Evolutionary conservation across 2,329 filamentous ascomycete genomes (phyloP), one percentile per base, ranked within the genome.

Genomic region (Domatiomyces globalis): DNA sequence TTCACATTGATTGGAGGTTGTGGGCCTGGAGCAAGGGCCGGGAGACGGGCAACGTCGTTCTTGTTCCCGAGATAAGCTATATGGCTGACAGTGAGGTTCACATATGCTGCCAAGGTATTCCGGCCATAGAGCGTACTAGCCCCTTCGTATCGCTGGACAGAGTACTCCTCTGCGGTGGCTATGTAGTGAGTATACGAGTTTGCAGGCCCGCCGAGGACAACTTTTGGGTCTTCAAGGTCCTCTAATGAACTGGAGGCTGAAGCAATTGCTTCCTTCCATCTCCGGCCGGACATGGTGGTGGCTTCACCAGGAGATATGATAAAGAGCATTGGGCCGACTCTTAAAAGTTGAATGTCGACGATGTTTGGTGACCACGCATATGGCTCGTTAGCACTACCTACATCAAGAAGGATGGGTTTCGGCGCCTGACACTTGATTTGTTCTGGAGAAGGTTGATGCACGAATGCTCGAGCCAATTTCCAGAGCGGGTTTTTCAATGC

Each of bases 281-380:
- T 79, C 19, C 89, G 78, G 0, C 89, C 89, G 1, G 86, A 79
- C 90, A 95, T 96, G 4, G 89, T 95, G 0, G 85, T 92, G 1
- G 85, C 87, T 67, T 95, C 90, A 27, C 87, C 87, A 0, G 89
- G 84, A 29, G 84, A 84, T 25, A 95, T 79, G 55, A 95, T 81
- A 55, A 95, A 83, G 51, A 94, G 72, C 5, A 95, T 69, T 62
- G 92, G 85, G 0, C 90, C 90, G 0, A 90, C 84, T 10, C 90
- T 84, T 12, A 95, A 73, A 27, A 84, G 74, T 64, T 95, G 90
- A 8, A 95, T 77, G 63, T 95, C 87, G 45, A 94, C 88, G 46
- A 95, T 81, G 60, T 95, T 95, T 0, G 90, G 87, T 0, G 84
- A 82, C 90, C 90, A 96, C 5, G 79, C 72, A 66, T 95, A 95